A percentile compares a stretch with the other conserved stretches of the same genome.
These are phyloP conservation scores for Ichthyophthirius multifiliis DNA, from an alignment of 169 alveolate genomes.

Conservation along the genomic window DNA sequence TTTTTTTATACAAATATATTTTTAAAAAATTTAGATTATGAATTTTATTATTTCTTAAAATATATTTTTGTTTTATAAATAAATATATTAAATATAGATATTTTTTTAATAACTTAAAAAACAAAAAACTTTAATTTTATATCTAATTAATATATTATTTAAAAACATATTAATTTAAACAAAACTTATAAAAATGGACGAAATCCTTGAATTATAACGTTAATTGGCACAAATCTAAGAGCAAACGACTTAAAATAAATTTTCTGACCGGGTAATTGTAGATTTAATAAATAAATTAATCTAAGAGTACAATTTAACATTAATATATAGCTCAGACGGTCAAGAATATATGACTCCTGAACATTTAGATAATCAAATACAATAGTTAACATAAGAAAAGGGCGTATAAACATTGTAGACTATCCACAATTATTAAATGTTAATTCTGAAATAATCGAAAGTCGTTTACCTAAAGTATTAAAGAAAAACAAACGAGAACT, in stretches of 20 bases:
- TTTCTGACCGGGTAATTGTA: conserved; percentile 37
- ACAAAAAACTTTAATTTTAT: too few relatives aligned
- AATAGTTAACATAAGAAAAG: not conserved
- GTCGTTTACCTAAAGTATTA: conserved; percentile 1
- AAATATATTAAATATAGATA: too few relatives aligned
- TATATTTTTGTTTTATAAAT: too few relatives aligned
- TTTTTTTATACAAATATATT: too few relatives aligned
- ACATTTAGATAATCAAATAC: conserved; percentile 15
- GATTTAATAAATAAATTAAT: conserved; percentile 36
- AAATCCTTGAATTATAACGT: conserved; percentile 25
- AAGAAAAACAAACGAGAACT: conserved; percentile 16
- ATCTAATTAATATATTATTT: too few relatives aligned
- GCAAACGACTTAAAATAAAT: not conserved
- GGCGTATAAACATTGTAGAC: not conserved
- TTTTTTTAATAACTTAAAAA: too few relatives aligned
- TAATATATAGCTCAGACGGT: conserved; percentile 36
- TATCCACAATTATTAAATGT: conserved; percentile 26
- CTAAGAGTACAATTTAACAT: conserved; percentile 12
- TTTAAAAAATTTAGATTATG: too few relatives aligned
- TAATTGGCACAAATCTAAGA: conserved; percentile 26
- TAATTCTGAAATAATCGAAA: conserved; percentile 29
- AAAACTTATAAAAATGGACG: conserved; percentile 33
- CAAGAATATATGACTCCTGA: conserved; percentile 30
- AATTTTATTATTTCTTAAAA: too few relatives aligned
- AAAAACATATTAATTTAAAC: too few relatives aligned